phyloP scores from a whole-genome alignment of 768 basidiomycete genomes.

The Gloeopeniophorella convolvens region DNA sequence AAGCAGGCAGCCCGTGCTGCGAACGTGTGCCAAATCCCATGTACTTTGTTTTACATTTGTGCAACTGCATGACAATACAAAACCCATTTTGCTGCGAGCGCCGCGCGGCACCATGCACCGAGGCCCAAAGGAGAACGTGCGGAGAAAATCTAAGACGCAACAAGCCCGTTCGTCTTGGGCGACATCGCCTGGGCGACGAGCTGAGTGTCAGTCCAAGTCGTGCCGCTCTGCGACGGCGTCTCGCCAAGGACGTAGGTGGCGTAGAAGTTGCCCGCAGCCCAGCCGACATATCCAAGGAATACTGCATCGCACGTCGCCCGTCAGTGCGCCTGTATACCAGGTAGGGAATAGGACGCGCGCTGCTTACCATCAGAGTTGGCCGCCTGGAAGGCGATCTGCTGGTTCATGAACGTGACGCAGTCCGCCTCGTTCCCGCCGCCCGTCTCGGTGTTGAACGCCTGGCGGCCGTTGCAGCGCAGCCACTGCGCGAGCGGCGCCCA shows the following conservation, averaged over 20 bases:
- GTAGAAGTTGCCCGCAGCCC: constrained; percentile 54
- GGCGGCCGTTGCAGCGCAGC: constrained; percentile 43
- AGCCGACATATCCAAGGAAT: constrained; percentile 49
- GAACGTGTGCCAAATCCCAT: no score
- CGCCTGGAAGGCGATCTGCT: constrained; percentile 42
- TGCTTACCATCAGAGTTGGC: constrained; percentile 42
- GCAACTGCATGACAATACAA: no score
- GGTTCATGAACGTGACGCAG: constrained; percentile 39
- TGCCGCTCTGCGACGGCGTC: constrained; percentile 27
- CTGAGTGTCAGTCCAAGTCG: constrained; percentile 37
- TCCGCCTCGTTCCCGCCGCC: constrained; percentile 49
- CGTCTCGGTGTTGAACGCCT: constrained; percentile 55
- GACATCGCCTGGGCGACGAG: constrained; percentile 35
- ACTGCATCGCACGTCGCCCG: constrained; percentile 26
- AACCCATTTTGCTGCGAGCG: no score
- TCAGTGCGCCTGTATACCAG: no score
- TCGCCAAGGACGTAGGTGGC: constrained; percentile 31
- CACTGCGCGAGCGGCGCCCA: constrained; percentile 43
- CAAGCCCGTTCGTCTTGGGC: constrained; percentile 14
- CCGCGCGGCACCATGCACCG: no score
- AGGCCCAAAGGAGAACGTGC: no score
- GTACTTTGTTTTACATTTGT: no score
- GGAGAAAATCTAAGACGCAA: no score
- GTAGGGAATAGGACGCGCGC: not conserved
- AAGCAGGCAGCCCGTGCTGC: no score